Conservation (phyloP, 352 stramenopile species). For the Pythium phragmitis region DNA sequence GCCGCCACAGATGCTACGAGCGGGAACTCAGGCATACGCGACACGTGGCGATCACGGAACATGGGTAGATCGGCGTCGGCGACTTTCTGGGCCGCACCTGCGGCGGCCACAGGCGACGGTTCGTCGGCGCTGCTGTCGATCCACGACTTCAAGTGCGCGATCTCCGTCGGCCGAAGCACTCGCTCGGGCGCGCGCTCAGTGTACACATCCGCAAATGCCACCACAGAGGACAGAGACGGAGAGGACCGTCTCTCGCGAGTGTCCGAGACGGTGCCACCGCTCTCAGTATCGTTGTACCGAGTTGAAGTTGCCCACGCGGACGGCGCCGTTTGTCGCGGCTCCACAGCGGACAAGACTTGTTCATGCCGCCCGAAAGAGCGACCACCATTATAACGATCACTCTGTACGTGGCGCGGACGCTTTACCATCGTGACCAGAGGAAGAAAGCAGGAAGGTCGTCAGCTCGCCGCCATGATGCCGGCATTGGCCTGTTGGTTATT, state of each 20-base stretch:
- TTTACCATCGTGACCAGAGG: slow-evolving; percentile 11
- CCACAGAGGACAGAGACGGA: neutral
- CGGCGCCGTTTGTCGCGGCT: neutral
- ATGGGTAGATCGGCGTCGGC: slow-evolving; percentile 49
- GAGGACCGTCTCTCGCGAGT: slow-evolving; percentile 6
- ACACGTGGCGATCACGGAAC: slow-evolving; percentile 41
- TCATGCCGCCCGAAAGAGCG: neutral
- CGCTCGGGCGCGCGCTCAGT: slow-evolving; percentile 1
- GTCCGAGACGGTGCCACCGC: neutral
- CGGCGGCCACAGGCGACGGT: slow-evolving; percentile 34
- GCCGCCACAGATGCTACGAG: neutral
- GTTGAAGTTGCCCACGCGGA: neutral
- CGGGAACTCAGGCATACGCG: slow-evolving; percentile 21
- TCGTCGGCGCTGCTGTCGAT: slow-evolving; percentile 37
- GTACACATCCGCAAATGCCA: neutral
- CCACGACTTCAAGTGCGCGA: slow-evolving; percentile 42
- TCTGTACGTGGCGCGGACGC: neutral
- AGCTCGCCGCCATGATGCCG: neutral
- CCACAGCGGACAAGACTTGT: neutral
- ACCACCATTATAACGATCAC: neutral
- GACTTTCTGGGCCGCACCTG: slow-evolving; percentile 43
- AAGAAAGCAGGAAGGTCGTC: neutral
- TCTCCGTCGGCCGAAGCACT: slow-evolving; percentile 8
- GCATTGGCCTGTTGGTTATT: neutral
- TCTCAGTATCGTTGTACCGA: neutral